A percentile compares a stretch with the other conserved stretches of the same genome.
phyloP scores from a whole-genome alignment of 2,329 filamentous ascomycete genomes.

The Knufia fluminis region DNA sequence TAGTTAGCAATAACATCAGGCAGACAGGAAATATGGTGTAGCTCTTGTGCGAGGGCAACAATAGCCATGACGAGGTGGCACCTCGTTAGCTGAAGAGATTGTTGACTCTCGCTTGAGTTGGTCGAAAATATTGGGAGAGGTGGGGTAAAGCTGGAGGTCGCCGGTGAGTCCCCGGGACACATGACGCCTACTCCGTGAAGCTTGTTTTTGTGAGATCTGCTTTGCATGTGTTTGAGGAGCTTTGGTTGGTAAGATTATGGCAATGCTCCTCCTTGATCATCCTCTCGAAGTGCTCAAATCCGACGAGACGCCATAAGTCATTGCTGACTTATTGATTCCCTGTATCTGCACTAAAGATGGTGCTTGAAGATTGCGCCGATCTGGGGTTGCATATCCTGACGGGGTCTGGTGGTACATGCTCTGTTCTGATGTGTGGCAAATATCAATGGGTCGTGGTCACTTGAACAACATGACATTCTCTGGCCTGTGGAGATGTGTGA shows the following conservation, averaged over 20 bases:
- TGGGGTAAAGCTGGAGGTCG: not conserved
- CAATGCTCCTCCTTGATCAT: not conserved
- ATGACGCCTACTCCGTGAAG: too few relatives aligned
- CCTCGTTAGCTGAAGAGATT: not conserved
- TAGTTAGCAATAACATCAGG: not conserved
- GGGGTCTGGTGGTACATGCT: not conserved
- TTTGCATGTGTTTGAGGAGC: not conserved
- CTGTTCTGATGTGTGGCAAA: too few relatives aligned
- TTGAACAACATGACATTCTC: not conserved
- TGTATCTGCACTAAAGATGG: too few relatives aligned
- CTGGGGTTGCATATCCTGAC: not conserved
- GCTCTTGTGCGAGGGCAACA: not conserved
- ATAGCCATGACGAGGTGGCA: not conserved
- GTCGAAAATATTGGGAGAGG: not conserved
- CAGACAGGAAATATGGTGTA: not conserved
- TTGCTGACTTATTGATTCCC: not conserved
- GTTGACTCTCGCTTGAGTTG: not conserved
- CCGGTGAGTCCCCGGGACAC: too few relatives aligned
- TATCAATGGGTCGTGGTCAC: too few relatives aligned
- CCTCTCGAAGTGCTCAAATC: slow-evolving; percentile 1
- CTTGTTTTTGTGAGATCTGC: too few relatives aligned
- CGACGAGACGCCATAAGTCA: not conserved
- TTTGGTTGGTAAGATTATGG: not conserved
- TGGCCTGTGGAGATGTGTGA: not conserved
- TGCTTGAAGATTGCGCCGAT: too few relatives aligned